These are phyloP conservation scores for Boletus huronensis DNA, from an alignment of 768 basidiomycete genomes.

Conservation along the genomic window DNA sequence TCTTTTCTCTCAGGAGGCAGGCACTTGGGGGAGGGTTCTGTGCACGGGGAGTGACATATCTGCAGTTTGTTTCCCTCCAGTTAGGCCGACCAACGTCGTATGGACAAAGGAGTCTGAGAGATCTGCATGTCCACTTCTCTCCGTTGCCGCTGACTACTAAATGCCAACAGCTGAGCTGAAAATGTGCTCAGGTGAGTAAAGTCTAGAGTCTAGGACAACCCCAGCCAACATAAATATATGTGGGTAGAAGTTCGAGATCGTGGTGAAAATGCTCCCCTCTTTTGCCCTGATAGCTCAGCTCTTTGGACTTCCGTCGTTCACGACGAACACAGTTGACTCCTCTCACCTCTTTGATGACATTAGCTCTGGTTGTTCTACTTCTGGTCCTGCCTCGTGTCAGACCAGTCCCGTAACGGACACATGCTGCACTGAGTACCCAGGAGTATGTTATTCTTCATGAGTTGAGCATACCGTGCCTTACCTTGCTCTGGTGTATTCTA, in stretches of 20 bases:
- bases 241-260: background rate
- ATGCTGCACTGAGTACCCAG: conserved; percentile 68
- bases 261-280: conserved; percentile 15
- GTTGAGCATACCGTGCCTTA: background rate
- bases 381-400: conserved; percentile 52
- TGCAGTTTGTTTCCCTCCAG: background rate
- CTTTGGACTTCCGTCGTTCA: conserved; percentile 19
- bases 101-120: background rate
- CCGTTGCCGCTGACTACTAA: background rate
- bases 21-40: background rate
- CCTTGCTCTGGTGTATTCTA: conserved; percentile 19
- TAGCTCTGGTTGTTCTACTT: conserved; percentile 51
- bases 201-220: background rate
- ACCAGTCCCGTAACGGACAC: conserved; percentile 43
- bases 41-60: background rate
- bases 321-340: conserved; percentile 18
- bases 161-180: background rate
- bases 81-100: background rate
- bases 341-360: conserved; percentile 32
- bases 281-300: conserved; percentile 23
- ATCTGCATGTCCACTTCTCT: background rate
- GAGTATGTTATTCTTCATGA: conserved; percentile 39
- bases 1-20: background rate
- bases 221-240: conserved; percentile 6
- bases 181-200: background rate